Evolutionary conservation across 2,329 filamentous ascomycete species (phyloP).

Genomic region (Zymoseptoria tritici): DNA sequence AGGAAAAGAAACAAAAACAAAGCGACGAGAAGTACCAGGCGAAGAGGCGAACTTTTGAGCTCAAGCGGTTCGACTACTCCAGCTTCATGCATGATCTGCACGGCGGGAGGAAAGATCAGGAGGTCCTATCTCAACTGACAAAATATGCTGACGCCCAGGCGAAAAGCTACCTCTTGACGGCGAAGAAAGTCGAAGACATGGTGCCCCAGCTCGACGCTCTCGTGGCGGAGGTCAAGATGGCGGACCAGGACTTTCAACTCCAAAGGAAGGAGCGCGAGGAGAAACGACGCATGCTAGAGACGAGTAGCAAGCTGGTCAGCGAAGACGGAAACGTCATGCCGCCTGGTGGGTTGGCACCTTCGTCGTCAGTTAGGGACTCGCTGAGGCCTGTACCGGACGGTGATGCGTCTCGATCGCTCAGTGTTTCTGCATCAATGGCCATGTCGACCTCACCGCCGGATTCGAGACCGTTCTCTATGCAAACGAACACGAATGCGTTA

Average conservation of each 20-base stretch:
- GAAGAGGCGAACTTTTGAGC: conserved; percentile 88
- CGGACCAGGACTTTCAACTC: conserved; percentile 94
- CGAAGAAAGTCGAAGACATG: conserved; percentile 80
- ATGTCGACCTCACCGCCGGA: conserved; percentile 26
- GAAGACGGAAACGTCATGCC: conserved; percentile 26
- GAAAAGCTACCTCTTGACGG: conserved; percentile 68
- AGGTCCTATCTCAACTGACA: conserved; percentile 88
- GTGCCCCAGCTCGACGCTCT: conserved; percentile 85
- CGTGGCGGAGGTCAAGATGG: conserved; percentile 78
- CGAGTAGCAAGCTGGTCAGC: conserved; percentile 56
- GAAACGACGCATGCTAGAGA: conserved; percentile 82
- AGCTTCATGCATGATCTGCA: conserved; percentile 99
- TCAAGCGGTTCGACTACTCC: conserved; percentile 97
- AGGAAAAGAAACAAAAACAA: conserved; percentile 92
- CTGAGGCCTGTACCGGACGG: conserved; percentile 16
- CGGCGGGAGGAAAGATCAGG: conserved; percentile 95
- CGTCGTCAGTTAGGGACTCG: conserved; percentile 21
- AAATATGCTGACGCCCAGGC: conserved; percentile 90
- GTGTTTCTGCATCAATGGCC: conserved; percentile 10
- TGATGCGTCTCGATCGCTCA: conserved; percentile 17
- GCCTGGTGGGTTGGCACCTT: conserved; percentile 20
- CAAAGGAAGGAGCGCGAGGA: conserved; percentile 93
- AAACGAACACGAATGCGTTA: conserved; percentile 18
- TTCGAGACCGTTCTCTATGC: conserved; percentile 14
- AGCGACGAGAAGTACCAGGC: conserved; percentile 94